A percentile compares a stretch with the other conserved stretches of the same genome.
Conservation (phyloP, 192 early-diverging fungal species). For the Mortierella claussenii region DNA sequence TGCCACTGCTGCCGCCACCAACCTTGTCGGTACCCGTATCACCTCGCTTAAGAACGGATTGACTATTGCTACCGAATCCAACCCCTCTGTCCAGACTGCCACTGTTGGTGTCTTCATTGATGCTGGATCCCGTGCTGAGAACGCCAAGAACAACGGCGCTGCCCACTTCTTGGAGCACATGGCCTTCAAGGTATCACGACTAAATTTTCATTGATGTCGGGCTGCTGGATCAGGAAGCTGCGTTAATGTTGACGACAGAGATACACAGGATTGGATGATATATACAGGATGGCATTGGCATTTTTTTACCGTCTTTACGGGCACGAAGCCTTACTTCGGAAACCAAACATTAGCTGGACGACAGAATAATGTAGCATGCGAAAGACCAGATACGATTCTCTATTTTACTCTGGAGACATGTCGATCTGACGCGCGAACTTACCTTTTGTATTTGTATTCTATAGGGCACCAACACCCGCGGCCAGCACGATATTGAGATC, state of each 20-base stretch:
- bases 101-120: conserved; percentile 94
- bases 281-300: too few species aligned
- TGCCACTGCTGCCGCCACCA: conserved; percentile 55
- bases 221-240: background rate
- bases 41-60: conserved; percentile 83
- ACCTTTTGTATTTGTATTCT: background rate
- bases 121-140: conserved; percentile 88
- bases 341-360: background rate
- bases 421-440: background rate
- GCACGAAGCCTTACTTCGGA: too few species aligned
- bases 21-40: conserved; percentile 66
- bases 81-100: conserved; percentile 83
- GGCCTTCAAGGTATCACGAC: conserved; percentile 90
- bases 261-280: background rate
- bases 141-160: conserved; percentile 87
- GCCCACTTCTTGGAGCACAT: conserved; percentile 99
- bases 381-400: background rate
- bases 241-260: background rate
- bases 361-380: background rate
- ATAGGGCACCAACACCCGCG: conserved; percentile 86
- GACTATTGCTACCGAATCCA: conserved; percentile 85
- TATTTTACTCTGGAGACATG: background rate
- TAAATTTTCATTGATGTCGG: background rate
- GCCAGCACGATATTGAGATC: conserved; percentile 91
- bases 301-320: too few species aligned